Base-by-base conservation (phyloP, 805 yeast species). In the Komagataella kurtzmanii region DNA sequence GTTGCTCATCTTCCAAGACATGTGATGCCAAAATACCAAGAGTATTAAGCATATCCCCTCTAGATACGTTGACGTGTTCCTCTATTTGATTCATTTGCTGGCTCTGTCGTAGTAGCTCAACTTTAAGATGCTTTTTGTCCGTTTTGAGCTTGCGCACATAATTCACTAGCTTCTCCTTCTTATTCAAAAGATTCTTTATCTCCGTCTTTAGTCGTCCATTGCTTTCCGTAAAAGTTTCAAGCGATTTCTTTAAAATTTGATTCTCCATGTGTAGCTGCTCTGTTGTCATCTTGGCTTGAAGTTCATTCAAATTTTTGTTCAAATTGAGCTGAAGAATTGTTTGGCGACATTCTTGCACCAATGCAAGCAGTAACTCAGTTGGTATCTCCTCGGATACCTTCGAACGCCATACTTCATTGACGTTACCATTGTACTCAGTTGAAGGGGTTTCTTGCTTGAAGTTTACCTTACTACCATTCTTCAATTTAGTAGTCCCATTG, bases 1-100 rank as follows among this genome's bases (percentile, higher is more conserved):
- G n/a, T 30, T 60, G 58, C 44, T 62, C 69, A 49, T 63, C 66
- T 46, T 62, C 62, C 45, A 66, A 54, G 7, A 66, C 69, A 50
- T 65, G 68, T 6, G 66, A 57, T 10, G 69, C 69, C 40, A 66
- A 54, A 46, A 66, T 56, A 12, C 71, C 71, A 23, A 66, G 54
- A 0, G 71, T 65, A 50, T 66, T 66, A 24, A 66, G 56, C 66
- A 66, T 57, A 45, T 74, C 46, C 36, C 72, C 63, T 48, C 69
- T 55, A 24, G 72, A 62, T 49, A 64, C 57, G 53, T 53, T 43
- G 53, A 46, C 21, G 44, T 44, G 40, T 47, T 47, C 77, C 77
- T 56, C 45, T 19, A 52, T 49, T 17, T 49, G 45, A 7, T 54
- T 55, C 6, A 66, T 47, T 48, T 60, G 60, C 46, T 54, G 59